A percentile compares a stretch with the other conserved stretches of the same genome.
These are phyloP conservation scores for Mesembryanthemum crystallinum DNA, from an alignment of 148 eudicot species.

Conservation along the genomic window DNA sequence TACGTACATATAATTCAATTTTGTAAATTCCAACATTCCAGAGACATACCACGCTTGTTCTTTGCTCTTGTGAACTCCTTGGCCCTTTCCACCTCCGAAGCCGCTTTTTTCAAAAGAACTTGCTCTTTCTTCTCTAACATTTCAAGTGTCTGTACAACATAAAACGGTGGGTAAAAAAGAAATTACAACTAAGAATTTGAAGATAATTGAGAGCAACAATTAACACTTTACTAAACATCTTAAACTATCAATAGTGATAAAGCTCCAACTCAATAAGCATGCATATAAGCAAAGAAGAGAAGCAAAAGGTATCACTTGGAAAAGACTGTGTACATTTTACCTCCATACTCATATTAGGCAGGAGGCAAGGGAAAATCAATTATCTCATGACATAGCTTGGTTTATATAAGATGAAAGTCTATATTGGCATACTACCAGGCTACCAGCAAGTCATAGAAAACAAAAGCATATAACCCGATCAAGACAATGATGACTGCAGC, in stretches of 20 bases:
- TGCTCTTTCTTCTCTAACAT: constrained; percentile 87
- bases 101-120: constrained; percentile 63
- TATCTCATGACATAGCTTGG: background rate
- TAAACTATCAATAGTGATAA: background rate
- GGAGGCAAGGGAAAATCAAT: background rate
- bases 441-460: no score
- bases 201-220: background rate
- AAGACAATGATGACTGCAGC: background rate
- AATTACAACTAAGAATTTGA: background rate
- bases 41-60: constrained; percentile 66
- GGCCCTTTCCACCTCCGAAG: constrained; percentile 69
- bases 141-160: constrained; percentile 59
- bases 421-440: background rate
- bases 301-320: background rate
- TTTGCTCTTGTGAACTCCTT: constrained; percentile 69
- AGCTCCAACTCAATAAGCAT: background rate
- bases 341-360: background rate
- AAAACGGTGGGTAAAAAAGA: background rate
- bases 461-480: background rate
- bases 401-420: background rate
- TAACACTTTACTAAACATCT: background rate
- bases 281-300: background rate
- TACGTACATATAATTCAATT: background rate
- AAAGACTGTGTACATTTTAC: no score
- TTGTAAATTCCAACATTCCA: background rate